Percentiles rank a stretch among this genome's conserved stretches.
These are phyloP conservation scores for Magnolia kwangsiensis DNA, from an alignment of 164 flowering plant species.

Conservation along the genomic window DNA sequence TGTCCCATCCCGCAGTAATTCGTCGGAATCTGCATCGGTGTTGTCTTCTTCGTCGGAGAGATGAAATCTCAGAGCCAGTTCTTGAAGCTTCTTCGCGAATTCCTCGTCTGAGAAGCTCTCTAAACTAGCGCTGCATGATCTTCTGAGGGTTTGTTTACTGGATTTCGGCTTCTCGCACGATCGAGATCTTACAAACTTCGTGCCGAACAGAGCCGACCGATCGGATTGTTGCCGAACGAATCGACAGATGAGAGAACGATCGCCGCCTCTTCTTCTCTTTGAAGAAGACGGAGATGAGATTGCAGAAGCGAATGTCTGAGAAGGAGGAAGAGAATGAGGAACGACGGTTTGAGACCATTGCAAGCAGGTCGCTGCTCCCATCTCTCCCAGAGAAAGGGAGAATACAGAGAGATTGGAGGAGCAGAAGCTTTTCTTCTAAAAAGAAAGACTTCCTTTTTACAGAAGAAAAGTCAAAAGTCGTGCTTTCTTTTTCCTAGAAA, in stretches of 20 bases:
- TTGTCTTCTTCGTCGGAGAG: constrained; percentile 23
- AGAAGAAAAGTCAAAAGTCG: neutral
- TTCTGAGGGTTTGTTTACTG: constrained; percentile 21
- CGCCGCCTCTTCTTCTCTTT: constrained; percentile 19
- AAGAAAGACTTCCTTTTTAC: neutral
- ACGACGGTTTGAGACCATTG: constrained; percentile 53
- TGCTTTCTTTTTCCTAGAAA: neutral
- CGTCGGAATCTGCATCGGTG: neutral
- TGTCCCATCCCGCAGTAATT: neutral
- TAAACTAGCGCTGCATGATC: constrained; percentile 45
- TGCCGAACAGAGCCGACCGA: constrained; percentile 35
- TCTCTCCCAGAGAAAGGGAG: constrained; percentile 31
- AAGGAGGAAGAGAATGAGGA: constrained; percentile 38
- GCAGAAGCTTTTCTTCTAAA: neutral
- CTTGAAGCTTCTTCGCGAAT: constrained; percentile 51
- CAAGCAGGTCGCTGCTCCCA: constrained; percentile 42
- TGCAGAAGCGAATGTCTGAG: constrained; percentile 46
- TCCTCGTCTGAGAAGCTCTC: constrained; percentile 68
- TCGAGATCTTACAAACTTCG: constrained; percentile 30
- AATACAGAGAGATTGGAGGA: too few relatives aligned
- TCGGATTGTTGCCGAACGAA: constrained; percentile 19
- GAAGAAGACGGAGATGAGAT: constrained; percentile 37
- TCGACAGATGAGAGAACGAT: constrained; percentile 26
- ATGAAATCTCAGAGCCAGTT: constrained; percentile 48
- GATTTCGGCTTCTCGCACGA: constrained; percentile 25